Evolutionary conservation across 2,329 filamentous ascomycete species (phyloP).

Genomic region (Diaporthe nobilis): DNA sequence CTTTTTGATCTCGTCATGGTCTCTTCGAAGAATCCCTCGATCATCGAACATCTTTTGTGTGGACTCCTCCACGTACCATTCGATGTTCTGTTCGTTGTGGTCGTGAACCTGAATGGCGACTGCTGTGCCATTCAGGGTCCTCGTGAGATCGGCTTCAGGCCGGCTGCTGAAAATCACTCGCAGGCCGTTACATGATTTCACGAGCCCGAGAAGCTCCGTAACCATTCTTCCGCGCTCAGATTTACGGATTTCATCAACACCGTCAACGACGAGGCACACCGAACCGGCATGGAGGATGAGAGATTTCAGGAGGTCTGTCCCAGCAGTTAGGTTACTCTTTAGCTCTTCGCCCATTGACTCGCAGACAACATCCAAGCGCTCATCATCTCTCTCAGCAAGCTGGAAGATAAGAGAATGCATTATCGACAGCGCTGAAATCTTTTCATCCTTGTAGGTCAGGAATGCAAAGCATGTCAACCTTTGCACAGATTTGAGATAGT

Average conservation of each 20-base stretch:
- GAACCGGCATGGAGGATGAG: not conserved
- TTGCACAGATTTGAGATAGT: not conserved
- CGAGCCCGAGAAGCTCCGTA: not conserved
- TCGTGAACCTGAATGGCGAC: not conserved
- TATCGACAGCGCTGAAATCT: not conserved
- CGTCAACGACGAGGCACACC: conserved; percentile 15
- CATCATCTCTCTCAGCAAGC: not conserved
- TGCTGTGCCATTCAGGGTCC: not conserved
- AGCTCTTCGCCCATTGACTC: not conserved
- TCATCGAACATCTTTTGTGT: not conserved
- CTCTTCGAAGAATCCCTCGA: not conserved
- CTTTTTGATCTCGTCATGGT: not conserved
- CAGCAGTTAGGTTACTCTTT: not conserved
- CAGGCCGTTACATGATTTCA: not conserved
- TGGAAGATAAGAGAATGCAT: conserved; percentile 7
- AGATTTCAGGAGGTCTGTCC: not conserved
- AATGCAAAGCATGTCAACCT: not conserved
- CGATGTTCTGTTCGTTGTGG: not conserved
- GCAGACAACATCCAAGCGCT: not conserved
- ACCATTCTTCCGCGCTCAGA: not conserved
- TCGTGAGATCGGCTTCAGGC: not conserved
- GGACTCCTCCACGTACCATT: not conserved
- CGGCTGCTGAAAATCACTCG: not conserved
- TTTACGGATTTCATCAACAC: not conserved
- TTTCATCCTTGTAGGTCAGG: conserved; percentile 4